These are phyloP conservation scores for Penicillium sp. DNA, from an alignment of 2,329 filamentous ascomycete genomes.

Conservation along the genomic window DNA sequence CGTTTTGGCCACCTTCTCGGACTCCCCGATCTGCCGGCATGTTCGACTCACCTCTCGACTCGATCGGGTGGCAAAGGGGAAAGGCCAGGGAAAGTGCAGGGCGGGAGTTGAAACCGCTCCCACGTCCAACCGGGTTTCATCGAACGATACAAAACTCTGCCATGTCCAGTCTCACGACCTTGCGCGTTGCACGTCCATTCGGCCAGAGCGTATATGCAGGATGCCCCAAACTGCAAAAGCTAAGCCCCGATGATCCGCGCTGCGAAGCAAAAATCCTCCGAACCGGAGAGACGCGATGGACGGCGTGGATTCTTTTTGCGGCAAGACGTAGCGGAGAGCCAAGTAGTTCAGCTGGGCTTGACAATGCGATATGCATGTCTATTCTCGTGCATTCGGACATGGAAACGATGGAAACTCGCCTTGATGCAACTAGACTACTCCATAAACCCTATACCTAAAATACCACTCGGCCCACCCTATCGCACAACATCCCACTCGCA, in stretches of 20 bases:
- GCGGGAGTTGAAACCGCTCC: slow-evolving; percentile 13
- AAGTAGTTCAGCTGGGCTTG: slow-evolving; percentile 1
- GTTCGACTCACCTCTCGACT: neutral
- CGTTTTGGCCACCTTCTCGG: slow-evolving; percentile 9
- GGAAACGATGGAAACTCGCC: neutral
- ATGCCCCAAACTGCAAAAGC: slow-evolving; percentile 29
- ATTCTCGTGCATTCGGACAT: neutral
- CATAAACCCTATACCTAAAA: slow-evolving; percentile 16
- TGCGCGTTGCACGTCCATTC: slow-evolving; percentile 27
- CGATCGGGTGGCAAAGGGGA: slow-evolving; percentile 11
- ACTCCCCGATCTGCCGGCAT: slow-evolving; percentile 17
- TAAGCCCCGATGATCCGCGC: slow-evolving; percentile 35
- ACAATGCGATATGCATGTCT: neutral
- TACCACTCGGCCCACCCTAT: slow-evolving; percentile 1
- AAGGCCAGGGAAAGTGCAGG: neutral
- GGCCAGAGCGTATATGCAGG: slow-evolving; percentile 20
- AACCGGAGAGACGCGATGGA: neutral
- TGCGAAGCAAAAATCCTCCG: slow-evolving; percentile 21
- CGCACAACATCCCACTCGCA: slow-evolving; percentile 7
- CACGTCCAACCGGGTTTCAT: slow-evolving; percentile 14
- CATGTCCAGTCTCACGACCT: slow-evolving; percentile 19
- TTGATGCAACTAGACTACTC: slow-evolving; percentile 14
- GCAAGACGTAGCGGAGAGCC: neutral
- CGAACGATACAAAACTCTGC: slow-evolving; percentile 2
- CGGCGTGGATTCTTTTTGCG: neutral